Conservation (phyloP, 257 asterid species). For the Solanum ahanhuiri region DNA sequence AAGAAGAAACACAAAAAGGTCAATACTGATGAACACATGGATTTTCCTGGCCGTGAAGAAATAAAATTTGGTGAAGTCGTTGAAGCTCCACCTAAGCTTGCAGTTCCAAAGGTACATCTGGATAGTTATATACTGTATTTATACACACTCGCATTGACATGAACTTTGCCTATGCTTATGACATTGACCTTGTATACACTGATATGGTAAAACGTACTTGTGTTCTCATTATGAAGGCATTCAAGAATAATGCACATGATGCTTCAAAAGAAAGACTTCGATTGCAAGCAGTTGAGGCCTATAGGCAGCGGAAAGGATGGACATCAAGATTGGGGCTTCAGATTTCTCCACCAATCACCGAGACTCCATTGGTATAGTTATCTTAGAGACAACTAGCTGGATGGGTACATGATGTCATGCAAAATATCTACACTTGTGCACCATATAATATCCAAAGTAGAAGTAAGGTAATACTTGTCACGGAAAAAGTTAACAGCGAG, state of each 20-base stretch:
- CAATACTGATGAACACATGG: conserved; percentile 29
- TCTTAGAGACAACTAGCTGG: not conserved
- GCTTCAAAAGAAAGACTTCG: conserved; percentile 92
- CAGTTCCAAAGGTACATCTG: conserved; percentile 63
- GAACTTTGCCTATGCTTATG: not conserved
- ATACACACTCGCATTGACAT: not conserved
- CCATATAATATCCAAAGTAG: not conserved
- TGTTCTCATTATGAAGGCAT: conserved; percentile 27
- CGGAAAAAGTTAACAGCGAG: not conserved
- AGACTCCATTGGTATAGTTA: conserved; percentile 14
- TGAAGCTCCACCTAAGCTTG: conserved; percentile 72
- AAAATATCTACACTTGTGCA: not conserved
- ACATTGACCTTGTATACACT: not conserved
- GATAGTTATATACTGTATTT: not conserved
- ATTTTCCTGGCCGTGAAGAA: conserved; percentile 49
- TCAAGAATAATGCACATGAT: conserved; percentile 32
- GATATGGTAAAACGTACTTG: not conserved
- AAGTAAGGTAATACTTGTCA: not conserved
- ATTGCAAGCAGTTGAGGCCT: conserved; percentile 73
- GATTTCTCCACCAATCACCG: conserved; percentile 36
- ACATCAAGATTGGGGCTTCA: conserved; percentile 66
- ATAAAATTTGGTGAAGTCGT: conserved; percentile 86
- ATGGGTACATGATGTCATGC: not conserved
- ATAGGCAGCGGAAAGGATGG: conserved; percentile 83
- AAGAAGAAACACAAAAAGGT: conserved; percentile 55